Evolutionary conservation across 2,329 filamentous ascomycete genomes (phyloP).

Genomic region (Stachybotrys chartarum): DNA sequence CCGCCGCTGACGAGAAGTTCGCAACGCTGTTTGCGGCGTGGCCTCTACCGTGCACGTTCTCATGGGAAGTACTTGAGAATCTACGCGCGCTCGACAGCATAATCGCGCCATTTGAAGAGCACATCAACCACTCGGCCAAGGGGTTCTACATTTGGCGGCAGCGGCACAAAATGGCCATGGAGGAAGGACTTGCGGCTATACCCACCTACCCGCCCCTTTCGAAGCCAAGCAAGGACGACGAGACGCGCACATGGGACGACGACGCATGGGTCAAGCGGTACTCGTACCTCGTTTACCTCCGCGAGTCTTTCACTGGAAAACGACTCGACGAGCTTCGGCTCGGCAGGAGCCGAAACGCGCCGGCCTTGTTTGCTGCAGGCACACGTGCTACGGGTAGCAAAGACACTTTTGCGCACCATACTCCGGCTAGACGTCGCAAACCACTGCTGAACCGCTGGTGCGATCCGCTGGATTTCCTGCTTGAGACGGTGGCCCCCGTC

Average conservation of each 20-base stretch:
- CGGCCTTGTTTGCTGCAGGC: not conserved
- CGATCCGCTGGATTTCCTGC: constrained; percentile 5
- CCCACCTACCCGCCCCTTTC: constrained; percentile 8
- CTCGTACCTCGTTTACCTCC: constrained; percentile 12
- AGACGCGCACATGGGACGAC: constrained; percentile 6
- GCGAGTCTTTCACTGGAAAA: constrained; percentile 7
- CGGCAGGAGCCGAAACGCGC: constrained; percentile 3
- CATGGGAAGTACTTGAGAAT: not conserved
- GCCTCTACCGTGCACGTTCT: not conserved
- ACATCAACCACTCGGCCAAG: constrained; percentile 12
- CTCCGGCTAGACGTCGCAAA: not conserved
- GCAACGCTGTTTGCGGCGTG: constrained; percentile 5
- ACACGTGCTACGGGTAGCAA: not conserved
- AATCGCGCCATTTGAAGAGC: constrained; percentile 13
- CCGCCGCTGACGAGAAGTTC: not conserved
- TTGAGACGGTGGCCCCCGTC: constrained; percentile 4
- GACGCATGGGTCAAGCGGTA: constrained; percentile 14
- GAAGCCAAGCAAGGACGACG: not conserved
- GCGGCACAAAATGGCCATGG: constrained; percentile 16
- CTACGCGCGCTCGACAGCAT: constrained; percentile 12
- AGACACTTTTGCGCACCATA: not conserved
- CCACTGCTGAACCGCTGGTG: constrained; percentile 7
- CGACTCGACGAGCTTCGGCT: not conserved
- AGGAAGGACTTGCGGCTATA: constrained; percentile 4
- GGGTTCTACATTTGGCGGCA: constrained; percentile 12